Evolutionary conservation across 495 filamentous ascomycete species (phyloP), one percentile per base, ranked within the genome.

Genomic region (Neurospora tetraspora): DNA sequence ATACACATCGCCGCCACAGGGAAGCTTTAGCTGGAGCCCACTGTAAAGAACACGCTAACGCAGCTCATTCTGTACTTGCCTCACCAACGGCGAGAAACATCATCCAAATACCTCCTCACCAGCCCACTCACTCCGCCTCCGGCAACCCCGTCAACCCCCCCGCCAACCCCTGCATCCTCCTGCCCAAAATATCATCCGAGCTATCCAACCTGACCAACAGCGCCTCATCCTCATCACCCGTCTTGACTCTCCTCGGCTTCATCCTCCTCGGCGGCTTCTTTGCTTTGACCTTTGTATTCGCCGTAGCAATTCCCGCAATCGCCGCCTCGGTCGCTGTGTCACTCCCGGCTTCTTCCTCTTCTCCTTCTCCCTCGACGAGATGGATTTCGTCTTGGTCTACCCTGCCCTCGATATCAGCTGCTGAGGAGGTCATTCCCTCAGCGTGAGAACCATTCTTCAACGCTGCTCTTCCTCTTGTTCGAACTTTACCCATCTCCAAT

Each of bases 91-190:
- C 31, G 31, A 31, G 8, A 34, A 18, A 2, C 6, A 65, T 72
- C 18, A 23, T 12, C 31, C 39, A 43, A 31, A 34, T 1, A 31
- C 39, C 16, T 18, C 39, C 16, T 18, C 39, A n/a, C 1, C 70
- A 14, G 37, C 31, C 53, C 39, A 16, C 34, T n/a, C 69, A 83
- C 68, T 82, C 82, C 53, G 80, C 80, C 74, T 85, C 86, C 4
- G 84, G 84, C 72, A 86, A 76, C 9, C 93, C 91, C 81, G 93
- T 94, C 84, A 98, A 83, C 11, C 91, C 88, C 5, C 91, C 89
- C 8, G 92, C 90, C 36, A 98, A 80, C 7, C 92, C 93, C 77
- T 92, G 88, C 94, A 98, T 98, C 53, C 94, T 83, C 71, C 94
- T 84, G 8, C 91, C 89, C 16, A 98, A 80, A 71, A 98, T 78